phyloP scores from a whole-genome alignment of 163 green algal species.

The Scenedesmus sp. region DNA sequence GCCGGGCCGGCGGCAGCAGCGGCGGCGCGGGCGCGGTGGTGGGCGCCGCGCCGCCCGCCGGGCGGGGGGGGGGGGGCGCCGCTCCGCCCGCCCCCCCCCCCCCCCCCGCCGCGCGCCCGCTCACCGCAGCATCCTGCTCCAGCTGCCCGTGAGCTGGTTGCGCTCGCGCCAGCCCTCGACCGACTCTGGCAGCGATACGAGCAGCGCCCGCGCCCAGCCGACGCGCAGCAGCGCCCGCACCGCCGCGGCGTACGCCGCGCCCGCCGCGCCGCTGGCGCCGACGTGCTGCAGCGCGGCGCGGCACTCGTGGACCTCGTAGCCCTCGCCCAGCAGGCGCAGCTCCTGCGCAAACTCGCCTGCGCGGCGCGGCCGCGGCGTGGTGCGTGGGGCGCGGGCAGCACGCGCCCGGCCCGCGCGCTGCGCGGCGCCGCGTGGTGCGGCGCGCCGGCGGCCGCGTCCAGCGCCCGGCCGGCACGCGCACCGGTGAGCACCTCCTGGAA shows the following conservation, averaged over 20 bases:
- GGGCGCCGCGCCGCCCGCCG: too few species aligned
- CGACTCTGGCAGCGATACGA: slow-evolving; percentile 45
- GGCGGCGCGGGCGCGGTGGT: too few species aligned
- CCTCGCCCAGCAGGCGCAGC: slow-evolving; percentile 40
- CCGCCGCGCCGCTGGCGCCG: slow-evolving; percentile 1
- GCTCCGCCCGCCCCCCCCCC: too few species aligned
- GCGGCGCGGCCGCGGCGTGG: too few species aligned
- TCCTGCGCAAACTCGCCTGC: slow-evolving; percentile 61
- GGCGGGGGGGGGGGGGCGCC: too few species aligned
- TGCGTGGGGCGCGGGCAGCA: too few species aligned
- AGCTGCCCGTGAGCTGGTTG: slow-evolving; percentile 14
- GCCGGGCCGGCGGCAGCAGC: too few species aligned
- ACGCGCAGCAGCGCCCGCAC: slow-evolving; percentile 7
- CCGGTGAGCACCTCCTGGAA: slow-evolving; percentile 65
- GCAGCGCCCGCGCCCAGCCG: slow-evolving; percentile 40
- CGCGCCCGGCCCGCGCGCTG: too few species aligned
- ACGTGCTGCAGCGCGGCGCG: slow-evolving; percentile 54
- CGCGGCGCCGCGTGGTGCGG: too few species aligned
- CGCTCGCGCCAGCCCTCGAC: slow-evolving; percentile 55
- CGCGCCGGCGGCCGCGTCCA: too few species aligned
- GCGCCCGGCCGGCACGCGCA: background rate
- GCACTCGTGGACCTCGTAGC: slow-evolving; percentile 54
- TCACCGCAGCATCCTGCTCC: slow-evolving; percentile 32
- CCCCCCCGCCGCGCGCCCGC: too few species aligned
- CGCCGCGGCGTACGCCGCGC: slow-evolving; percentile 36